Conservation (phyloP, 2,329 filamentous ascomycete species). For the Penicillium sp. region DNA sequence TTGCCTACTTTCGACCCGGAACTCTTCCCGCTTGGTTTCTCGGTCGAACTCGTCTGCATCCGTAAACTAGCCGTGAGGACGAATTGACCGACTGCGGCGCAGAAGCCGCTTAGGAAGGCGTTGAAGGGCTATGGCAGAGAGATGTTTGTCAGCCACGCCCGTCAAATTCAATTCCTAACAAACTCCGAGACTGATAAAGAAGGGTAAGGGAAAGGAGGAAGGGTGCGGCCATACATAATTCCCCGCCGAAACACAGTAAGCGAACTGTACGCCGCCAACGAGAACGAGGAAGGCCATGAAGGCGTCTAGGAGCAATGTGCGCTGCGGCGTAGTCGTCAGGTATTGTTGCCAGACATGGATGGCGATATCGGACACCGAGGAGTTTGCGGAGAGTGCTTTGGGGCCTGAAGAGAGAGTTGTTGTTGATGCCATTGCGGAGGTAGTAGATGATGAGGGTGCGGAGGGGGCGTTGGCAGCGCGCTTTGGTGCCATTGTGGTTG, state of each 20-base stretch:
- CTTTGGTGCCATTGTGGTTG: slow-evolving; percentile 13
- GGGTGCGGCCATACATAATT: slow-evolving; percentile 76
- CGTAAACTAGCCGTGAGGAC: slow-evolving; percentile 89
- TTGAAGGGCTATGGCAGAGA: slow-evolving; percentile 79
- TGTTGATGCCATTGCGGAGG: slow-evolving; percentile 7
- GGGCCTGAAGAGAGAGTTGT: slow-evolving; percentile 38
- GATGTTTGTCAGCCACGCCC: not conserved
- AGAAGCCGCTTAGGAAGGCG: slow-evolving; percentile 95
- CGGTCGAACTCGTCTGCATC: slow-evolving; percentile 77
- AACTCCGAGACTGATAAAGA: not conserved
- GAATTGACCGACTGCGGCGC: slow-evolving; percentile 93
- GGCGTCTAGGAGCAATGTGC: slow-evolving; percentile 86
- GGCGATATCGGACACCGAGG: slow-evolving; percentile 62
- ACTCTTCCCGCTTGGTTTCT: not conserved
- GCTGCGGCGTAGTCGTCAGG: slow-evolving; percentile 78
- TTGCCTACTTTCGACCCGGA: slow-evolving; percentile 41
- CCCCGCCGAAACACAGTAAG: slow-evolving; percentile 88
- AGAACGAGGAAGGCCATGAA: slow-evolving; percentile 88
- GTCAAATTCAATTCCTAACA: not conserved
- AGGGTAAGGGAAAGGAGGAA: slow-evolving; percentile 6
- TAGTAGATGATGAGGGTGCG: slow-evolving; percentile 43
- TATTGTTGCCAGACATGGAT: slow-evolving; percentile 79
- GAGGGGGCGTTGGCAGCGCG: slow-evolving; percentile 11
- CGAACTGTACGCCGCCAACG: slow-evolving; percentile 88
- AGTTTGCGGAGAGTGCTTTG: slow-evolving; percentile 44